Percentiles rank a stretch among this genome's conserved stretches.
These are phyloP conservation scores for Monosporozyma aerobia DNA, from an alignment of 805 yeast species.

Conservation along the genomic window DNA sequence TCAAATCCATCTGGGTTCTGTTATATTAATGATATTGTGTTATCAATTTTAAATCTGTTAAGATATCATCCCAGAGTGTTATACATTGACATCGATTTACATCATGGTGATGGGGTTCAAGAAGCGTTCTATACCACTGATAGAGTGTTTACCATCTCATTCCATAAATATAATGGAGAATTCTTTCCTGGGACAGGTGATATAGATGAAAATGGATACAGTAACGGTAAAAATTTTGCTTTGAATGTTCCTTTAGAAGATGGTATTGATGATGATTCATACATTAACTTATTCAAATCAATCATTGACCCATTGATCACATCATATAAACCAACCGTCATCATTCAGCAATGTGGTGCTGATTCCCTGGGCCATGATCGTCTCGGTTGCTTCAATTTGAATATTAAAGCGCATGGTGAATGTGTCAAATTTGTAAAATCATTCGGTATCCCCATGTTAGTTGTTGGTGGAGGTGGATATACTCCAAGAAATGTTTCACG, in stretches of 20 bases:
- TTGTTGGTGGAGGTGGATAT: constrained; percentile 97
- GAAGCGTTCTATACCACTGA: constrained; percentile 91
- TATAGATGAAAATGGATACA: constrained; percentile 73
- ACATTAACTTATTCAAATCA: constrained; percentile 43
- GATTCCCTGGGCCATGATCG: constrained; percentile 95
- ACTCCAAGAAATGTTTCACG: constrained; percentile 95
- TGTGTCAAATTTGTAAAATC: constrained; percentile 83
- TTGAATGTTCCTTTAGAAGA: constrained; percentile 83
- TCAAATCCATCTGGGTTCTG: constrained; percentile 87
- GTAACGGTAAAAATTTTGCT: constrained; percentile 73
- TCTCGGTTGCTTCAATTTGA: constrained; percentile 89
- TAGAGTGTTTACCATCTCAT: constrained; percentile 82
- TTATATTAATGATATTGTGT: constrained; percentile 80
- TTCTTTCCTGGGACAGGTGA: constrained; percentile 93
- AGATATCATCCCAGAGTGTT: constrained; percentile 79
- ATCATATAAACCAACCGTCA: constrained; percentile 86
- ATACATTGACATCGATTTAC: constrained; percentile 84
- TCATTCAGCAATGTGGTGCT: constrained; percentile 97
- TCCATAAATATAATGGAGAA: constrained; percentile 83
- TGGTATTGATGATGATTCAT: constrained; percentile 81
- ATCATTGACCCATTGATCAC: constrained; percentile 83
- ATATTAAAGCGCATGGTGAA: constrained; percentile 92
- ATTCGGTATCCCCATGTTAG: constrained; percentile 83
- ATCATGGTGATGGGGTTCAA: constrained; percentile 93
- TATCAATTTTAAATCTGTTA: constrained; percentile 70